Base-by-base conservation (phyloP, 2,329 filamentous ascomycete genomes). In the Talaromyces sp. region DNA sequence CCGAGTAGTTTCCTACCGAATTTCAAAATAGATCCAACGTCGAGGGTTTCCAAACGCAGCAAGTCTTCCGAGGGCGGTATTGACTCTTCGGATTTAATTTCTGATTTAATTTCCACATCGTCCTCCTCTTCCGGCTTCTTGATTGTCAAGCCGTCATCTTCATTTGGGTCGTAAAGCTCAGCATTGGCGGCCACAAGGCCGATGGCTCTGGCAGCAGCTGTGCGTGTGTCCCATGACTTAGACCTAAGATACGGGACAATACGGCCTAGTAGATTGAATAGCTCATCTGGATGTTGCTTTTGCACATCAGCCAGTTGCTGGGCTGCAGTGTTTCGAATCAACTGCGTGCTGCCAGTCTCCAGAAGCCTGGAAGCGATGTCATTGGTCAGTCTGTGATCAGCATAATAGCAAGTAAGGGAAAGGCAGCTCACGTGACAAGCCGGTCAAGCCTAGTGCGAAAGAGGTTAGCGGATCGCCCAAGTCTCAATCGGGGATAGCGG, bases 221-320 rank as follows among this genome's bases (percentile, higher is more conserved):
- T 93, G 71, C 96, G 86, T 29, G 95, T 99, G 75, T 99, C 95
- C 95, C 95, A 99, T 75, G 93, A 94, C 77, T 94, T 97, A 71
- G 95, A 94, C 66, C 92, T 88, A 34, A 99, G 85, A 78, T 97
- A 99, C 0, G 95, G 94, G n/a, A 99, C 89, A 36, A 99, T 93
- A 67, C 94, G 86, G 34, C 92, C 94, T 13, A 99, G 85, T 6
- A 99, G 85, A 75, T 98, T 97, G 80, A 98, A 98, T 1, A 99
- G 84, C 78, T 99, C 96, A 80, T 99, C 94, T 0, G 95, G 95
- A 73, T 98, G 95, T 77, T 95, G 91, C 77, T 97, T 98, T 80
- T 99, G 96, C 78, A 97, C 95, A 80, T 99, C 95, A 68, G 93
- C 95, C 69, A 99, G 86, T 80, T 99, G 95, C 75, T 96, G 93